phyloP scores from a whole-genome alignment of 164 flowering plant species.

The Litsea cubeba region DNA sequence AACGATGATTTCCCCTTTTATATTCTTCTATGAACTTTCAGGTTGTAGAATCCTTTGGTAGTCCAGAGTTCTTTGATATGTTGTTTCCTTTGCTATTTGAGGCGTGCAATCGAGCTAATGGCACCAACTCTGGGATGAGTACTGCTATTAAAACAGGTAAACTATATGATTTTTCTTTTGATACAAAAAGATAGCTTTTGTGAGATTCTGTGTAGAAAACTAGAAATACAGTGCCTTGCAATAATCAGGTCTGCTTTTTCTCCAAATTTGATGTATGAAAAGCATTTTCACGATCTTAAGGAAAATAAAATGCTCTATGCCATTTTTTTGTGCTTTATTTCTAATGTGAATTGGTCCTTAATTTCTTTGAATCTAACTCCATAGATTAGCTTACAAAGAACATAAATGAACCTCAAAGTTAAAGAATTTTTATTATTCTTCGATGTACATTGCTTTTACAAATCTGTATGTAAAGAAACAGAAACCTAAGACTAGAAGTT shows the following conservation, averaged over 20 bases:
- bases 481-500: no score
- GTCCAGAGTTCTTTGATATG: slow-evolving; percentile 61
- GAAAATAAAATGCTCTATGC: no score
- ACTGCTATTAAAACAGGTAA: slow-evolving; percentile 59
- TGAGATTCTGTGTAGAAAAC: neutral
- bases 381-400: no score
- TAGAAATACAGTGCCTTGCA: neutral
- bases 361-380: no score
- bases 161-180: neutral
- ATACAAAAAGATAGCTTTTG: neutral
- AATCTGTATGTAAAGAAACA: no score
- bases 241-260: no score
- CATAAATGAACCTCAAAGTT: no score
- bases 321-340: neutral
- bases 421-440: no score
- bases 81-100: slow-evolving; percentile 65
- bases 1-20: slow-evolving; percentile 1
- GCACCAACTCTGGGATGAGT: slow-evolving; percentile 30
- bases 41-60: slow-evolving; percentile 76
- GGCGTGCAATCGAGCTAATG: slow-evolving; percentile 40
- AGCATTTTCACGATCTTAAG: no score
- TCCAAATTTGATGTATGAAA: no score
- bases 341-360: neutral
- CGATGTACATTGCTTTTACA: no score
- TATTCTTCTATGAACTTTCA: slow-evolving; percentile 24